These are phyloP conservation scores for Schoenoplectus triqueter DNA, from an alignment of 202 grass and related monocot genomes.

Conservation along the genomic window DNA sequence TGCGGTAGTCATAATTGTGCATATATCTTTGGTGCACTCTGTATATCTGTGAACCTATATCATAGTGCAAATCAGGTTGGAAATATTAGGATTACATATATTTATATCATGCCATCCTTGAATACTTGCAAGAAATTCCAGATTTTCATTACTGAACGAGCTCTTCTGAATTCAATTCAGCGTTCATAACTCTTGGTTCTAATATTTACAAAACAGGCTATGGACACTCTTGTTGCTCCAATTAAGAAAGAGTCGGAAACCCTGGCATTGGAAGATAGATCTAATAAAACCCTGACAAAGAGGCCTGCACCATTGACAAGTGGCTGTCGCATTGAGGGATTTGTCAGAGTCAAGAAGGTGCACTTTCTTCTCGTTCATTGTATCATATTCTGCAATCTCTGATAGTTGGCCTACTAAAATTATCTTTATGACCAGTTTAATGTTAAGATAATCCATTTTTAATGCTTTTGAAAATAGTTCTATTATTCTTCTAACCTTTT, in stretches of 20 bases:
- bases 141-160: background rate
- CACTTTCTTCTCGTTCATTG: constrained; percentile 4
- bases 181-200: background rate
- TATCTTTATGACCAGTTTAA: background rate
- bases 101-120: constrained; percentile 12
- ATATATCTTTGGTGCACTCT: background rate
- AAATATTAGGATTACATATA: background rate
- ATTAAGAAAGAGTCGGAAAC: constrained; percentile 69
- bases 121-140: background rate
- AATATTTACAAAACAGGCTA: constrained; percentile 69
- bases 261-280: constrained; percentile 75
- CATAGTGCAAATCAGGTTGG: background rate
- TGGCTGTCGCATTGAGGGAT: constrained; percentile 94
- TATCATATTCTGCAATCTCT: background rate
- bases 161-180: constrained; percentile 10
- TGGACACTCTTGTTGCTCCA: constrained; percentile 84
- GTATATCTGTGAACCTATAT: constrained; percentile 8
- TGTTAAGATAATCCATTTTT: background rate
- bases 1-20: background rate
- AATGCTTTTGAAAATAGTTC: constrained; percentile 10
- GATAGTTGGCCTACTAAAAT: background rate
- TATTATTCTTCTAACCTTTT: constrained; percentile 40
- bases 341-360: constrained; percentile 96
- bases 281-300: constrained; percentile 69
- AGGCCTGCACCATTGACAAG: constrained; percentile 86